Evolutionary conservation across 345 rosid species (phyloP).

Genomic region (Gossypium turneri): DNA sequence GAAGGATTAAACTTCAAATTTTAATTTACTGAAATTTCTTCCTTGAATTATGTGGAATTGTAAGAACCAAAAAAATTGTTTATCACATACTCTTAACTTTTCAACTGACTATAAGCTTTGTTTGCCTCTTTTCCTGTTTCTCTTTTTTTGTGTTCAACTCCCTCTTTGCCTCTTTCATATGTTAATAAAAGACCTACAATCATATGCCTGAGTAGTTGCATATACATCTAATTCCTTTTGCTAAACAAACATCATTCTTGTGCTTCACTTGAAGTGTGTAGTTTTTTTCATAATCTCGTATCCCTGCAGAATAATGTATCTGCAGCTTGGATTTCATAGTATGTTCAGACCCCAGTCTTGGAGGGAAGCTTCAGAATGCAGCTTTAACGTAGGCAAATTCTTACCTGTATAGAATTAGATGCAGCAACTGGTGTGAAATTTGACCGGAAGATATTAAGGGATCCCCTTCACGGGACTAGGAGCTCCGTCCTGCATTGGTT

Average conservation of each 20-base stretch:
- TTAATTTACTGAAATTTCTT: background rate
- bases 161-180: background rate
- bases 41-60: background rate
- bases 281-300: constrained; percentile 2
- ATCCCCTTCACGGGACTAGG: constrained; percentile 34
- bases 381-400: constrained; percentile 6
- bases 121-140: background rate
- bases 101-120: background rate
- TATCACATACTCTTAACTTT: too few relatives aligned
- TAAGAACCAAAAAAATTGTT: background rate
- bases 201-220: constrained; percentile 8
- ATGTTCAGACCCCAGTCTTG: background rate
- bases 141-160: background rate
- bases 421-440: constrained; percentile 14
- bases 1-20: background rate
- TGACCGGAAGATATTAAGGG: constrained; percentile 21
- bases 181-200: constrained; percentile 4
- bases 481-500: constrained; percentile 36
- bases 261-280: background rate
- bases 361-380: background rate
- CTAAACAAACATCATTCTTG: background rate
- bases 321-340: constrained; percentile 4
- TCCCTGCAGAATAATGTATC: constrained; percentile 18
- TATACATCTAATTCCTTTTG: background rate
- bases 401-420: constrained; percentile 6